Base-by-base conservation (phyloP, 495 filamentous ascomycete species). In the Neurospora sp. region DNA sequence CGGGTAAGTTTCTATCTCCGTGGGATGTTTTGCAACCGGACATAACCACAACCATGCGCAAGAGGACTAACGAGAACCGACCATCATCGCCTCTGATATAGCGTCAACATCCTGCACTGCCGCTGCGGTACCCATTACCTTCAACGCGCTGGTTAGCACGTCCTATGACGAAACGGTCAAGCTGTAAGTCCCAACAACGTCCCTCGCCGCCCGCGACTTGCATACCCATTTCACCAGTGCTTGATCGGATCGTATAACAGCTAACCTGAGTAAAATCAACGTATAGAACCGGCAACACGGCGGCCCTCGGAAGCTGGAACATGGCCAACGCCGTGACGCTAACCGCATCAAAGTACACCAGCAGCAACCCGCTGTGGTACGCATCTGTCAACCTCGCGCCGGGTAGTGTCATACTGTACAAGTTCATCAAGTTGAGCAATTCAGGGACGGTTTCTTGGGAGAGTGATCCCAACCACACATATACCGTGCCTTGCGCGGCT, bases 381-480 rank as follows among this genome's bases (percentile, higher is more conserved):
- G 87, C 74, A 0, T 86, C 85, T 0, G 74, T 90, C 4, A 81
- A 75, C 5, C 74, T 92, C 2, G 78, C 86, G 0, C 84, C 86
- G 0, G 88, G 89, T 0, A 83, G 82, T 37, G 78, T 75, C 4
- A 82, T 92, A 20, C 74, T 90, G 76, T 93, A 93, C 77, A 93
- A 93, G 80, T 93, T 89, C 75, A 88, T 93, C 74, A 87, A 87
- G 27, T 81, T 89, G 66, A 84, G 84, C 74, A 82, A 80, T 12
- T 84, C 88, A 75, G 89, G 90, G 18, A 78, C 81, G 0, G 82
- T 92, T 5, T 81, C 78, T 6, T 92, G 90, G 91, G 90, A 92
- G 77, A 83, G 84, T 20, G 88, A 90, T 76, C 86, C 88, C 0
- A 92, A 93, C 78, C 87, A 85, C 40, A 81, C 79, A 1, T 90